Conservation (phyloP, 2,329 filamentous ascomycete genomes). For the Knufia fluminis region DNA sequence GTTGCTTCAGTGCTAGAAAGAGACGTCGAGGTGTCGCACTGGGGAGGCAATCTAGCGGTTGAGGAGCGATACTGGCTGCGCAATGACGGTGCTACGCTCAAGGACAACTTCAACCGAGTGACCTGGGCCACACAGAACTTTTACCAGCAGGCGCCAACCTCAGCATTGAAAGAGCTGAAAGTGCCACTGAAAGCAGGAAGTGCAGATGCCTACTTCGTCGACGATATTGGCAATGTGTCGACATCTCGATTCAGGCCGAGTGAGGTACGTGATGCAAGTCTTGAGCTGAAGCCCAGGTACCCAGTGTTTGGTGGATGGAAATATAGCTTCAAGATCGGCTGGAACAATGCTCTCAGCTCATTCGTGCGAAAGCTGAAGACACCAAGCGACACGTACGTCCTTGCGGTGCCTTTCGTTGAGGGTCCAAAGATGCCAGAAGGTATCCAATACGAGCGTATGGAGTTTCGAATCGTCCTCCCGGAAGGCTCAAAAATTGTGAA, state of each 20-base stretch:
- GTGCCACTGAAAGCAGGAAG: constrained; percentile 73
- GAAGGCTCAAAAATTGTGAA: constrained; percentile 64
- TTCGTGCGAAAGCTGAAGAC: constrained; percentile 58
- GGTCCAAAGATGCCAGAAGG: constrained; percentile 81
- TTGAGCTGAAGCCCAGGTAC: constrained; percentile 89
- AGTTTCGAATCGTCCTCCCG: constrained; percentile 74
- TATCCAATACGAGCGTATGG: constrained; percentile 71
- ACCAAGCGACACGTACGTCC: constrained; percentile 61
- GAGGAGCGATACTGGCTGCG: constrained; percentile 87
- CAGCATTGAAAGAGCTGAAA: constrained; percentile 71
- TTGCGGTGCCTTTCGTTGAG: constrained; percentile 88
- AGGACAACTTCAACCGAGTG: constrained; percentile 63
- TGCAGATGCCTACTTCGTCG: constrained; percentile 83
- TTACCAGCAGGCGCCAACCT: constrained; percentile 54
- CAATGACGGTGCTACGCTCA: constrained; percentile 75
- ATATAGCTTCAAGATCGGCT: constrained; percentile 92
- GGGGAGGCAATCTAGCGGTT: constrained; percentile 91
- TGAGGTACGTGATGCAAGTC: constrained; percentile 64
- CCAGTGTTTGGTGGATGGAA: constrained; percentile 98
- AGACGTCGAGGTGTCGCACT: constrained; percentile 92
- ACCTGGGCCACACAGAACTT: constrained; percentile 65
- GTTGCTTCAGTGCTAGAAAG: constrained; percentile 73
- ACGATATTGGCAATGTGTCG: constrained; percentile 93
- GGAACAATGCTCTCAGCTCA: constrained; percentile 75
- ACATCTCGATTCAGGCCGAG: constrained; percentile 74